Conservation (phyloP, 306 rosid genomes). For the cucumber (Cucumis sativus) region DNA sequence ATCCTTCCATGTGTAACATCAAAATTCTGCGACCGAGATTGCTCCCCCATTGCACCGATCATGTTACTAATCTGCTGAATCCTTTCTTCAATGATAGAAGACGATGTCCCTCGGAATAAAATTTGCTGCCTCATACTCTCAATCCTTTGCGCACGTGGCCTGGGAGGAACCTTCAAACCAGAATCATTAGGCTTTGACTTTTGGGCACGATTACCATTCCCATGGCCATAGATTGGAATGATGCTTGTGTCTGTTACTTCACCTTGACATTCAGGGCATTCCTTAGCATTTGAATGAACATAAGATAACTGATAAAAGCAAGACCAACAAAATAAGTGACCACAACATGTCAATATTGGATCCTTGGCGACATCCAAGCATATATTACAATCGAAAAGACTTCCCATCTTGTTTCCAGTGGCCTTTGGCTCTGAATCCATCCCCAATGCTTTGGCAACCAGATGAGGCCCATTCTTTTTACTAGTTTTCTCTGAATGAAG, state of each 20-base stretch:
- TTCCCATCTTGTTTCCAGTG: constrained; percentile 18
- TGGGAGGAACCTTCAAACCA: constrained; percentile 33
- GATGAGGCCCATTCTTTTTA: constrained; percentile 17
- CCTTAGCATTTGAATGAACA: constrained; percentile 36
- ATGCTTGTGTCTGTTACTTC: constrained; percentile 42
- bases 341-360: constrained; percentile 74
- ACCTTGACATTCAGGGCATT: constrained; percentile 64
- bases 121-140: constrained; percentile 45
- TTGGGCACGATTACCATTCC: constrained; percentile 6
- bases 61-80: constrained; percentile 34
- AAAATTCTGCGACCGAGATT: constrained; percentile 16
- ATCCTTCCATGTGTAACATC: constrained; percentile 2
- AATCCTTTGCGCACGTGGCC: constrained; percentile 47
- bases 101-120: constrained; percentile 22
- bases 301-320: constrained; percentile 47
- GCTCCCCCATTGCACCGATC: constrained; percentile 34
- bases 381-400: constrained; percentile 46
- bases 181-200: constrained; percentile 16
- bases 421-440: constrained; percentile 18
- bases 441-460: constrained; percentile 47
- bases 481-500: background rate
- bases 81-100: constrained; percentile 37
- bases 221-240: constrained; percentile 54
- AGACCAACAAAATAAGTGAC: constrained; percentile 88
- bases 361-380: constrained; percentile 47